These are phyloP conservation scores for Symbiodinium pilosum DNA, from an alignment of 73 alveolate genomes.

Conservation along the genomic window DNA sequence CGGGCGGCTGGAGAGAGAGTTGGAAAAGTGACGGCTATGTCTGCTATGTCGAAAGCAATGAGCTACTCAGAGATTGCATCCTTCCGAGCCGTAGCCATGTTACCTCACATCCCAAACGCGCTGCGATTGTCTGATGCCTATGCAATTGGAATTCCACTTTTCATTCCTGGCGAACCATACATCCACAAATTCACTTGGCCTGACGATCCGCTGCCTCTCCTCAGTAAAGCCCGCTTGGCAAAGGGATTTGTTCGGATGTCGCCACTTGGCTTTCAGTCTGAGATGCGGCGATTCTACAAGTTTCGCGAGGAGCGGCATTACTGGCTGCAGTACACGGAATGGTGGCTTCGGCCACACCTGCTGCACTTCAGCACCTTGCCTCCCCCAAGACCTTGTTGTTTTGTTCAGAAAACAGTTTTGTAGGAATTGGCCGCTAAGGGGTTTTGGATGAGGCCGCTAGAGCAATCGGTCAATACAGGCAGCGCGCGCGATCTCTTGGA, in stretches of 20 bases:
- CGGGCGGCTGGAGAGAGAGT: not conserved
- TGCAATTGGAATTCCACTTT: constrained; percentile 37
- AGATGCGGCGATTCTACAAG: not conserved
- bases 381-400: no score
- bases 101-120: constrained; percentile 81
- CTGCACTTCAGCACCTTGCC: constrained; percentile 44
- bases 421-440: no score
- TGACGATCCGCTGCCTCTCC: constrained; percentile 51
- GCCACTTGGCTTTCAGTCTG: constrained; percentile 50
- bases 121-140: constrained; percentile 47
- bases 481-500: constrained; percentile 67
- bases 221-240: constrained; percentile 39
- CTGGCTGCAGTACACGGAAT: constrained; percentile 88
- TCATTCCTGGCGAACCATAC: constrained; percentile 46
- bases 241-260: not conserved
- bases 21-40: not conserved
- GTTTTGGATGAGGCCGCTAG: no score
- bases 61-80: constrained; percentile 31
- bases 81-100: constrained; percentile 47
- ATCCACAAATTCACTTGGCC: constrained; percentile 76
- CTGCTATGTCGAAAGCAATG: not conserved
- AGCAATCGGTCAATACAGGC: no score
- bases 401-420: no score
- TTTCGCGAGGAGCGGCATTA: constrained; percentile 18
- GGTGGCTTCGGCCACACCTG: constrained; percentile 61